Evolutionary conservation across 176 grass and related monocot species (phyloP).

Genomic region (Zoysia japonica): DNA sequence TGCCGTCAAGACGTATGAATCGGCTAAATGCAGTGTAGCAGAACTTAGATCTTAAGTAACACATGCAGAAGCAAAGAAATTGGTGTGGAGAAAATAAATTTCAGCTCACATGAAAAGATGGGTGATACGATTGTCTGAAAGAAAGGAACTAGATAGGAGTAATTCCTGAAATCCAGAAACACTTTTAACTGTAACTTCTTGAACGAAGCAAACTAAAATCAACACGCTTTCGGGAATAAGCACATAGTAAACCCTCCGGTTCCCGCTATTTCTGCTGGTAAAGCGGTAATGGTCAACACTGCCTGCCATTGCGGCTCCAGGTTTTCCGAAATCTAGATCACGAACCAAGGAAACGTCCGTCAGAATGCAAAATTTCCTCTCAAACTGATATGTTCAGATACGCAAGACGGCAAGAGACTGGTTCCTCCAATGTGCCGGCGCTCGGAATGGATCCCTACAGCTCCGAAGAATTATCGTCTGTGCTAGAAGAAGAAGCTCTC

Average conservation of each 20-base stretch:
- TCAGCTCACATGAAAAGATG: slow-evolving; percentile 26
- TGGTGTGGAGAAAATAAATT: neutral
- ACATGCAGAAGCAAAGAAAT: neutral
- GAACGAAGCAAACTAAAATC: slow-evolving; percentile 8
- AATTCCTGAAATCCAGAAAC: neutral
- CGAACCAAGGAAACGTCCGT: neutral
- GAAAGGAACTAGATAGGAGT: neutral
- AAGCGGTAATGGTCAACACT: neutral
- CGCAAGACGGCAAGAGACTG: neutral
- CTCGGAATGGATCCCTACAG: neutral
- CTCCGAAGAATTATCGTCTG: neutral
- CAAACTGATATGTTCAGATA: too few species aligned
- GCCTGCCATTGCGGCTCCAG: neutral
- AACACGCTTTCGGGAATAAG: slow-evolving; percentile 8
- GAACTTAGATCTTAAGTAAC: slow-evolving; percentile 48
- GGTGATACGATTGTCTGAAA: slow-evolving; percentile 34
- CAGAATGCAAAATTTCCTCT: neutral
- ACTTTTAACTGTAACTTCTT: neutral
- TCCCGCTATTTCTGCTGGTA: neutral
- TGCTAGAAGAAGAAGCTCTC: neutral
- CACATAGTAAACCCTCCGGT: neutral
- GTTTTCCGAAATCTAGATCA: neutral
- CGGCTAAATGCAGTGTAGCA: neutral
- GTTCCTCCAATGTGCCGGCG: neutral
- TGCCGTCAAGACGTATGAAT: neutral